Base-by-base conservation (phyloP, 116 monocot species). In the Trichopus zeylanicus region DNA sequence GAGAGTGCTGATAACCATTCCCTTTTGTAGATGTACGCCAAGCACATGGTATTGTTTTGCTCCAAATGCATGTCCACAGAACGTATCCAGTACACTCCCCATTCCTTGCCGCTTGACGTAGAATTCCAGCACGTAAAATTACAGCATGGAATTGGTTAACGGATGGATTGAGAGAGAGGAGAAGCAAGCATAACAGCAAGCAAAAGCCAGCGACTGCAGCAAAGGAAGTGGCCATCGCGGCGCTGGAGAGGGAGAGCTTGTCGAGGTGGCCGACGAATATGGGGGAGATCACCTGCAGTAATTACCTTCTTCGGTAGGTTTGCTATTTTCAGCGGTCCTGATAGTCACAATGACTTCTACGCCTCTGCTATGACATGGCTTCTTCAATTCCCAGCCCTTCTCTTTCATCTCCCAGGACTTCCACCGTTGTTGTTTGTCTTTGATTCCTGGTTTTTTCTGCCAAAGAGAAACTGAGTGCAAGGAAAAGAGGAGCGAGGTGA, bases 41-140 rank as follows among this genome's bases (percentile, higher is more conserved):
- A 76, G 70, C 70, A 70, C 65, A 23, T 64, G 39, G 21, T 76
- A 76, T 20, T 70, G 59, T 29, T 65, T 60, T 35, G 76, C 76
- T 12, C 76, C n/a, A n/a, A n/a, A n/a, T n/a, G n/a, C n/a, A n/a
- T n/a, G n/a, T n/a, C n/a, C n/a, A n/a, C n/a, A n/a, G n/a, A n/a
- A n/a, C n/a, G n/a, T n/a, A n/a, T n/a, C n/a, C n/a, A n/a, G n/a
- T n/a, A n/a, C n/a, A n/a, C n/a, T n/a, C n/a, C n/a, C n/a, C n/a
- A n/a, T n/a, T n/a, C n/a, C n/a, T n/a, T n/a, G n/a, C n/a, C n/a
- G n/a, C n/a, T n/a, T n/a, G n/a, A n/a, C n/a, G n/a, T n/a, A n/a
- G n/a, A n/a, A n/a, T n/a, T n/a, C n/a, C n/a, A n/a, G n/a, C n/a
- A n/a, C n/a, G n/a, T n/a, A n/a, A n/a, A n/a, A n/a, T n/a, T n/a